Percentiles rank a stretch among this genome's conserved stretches.
Conservation (phyloP, 805 yeast genomes). For the Pichia kluyveri region DNA sequence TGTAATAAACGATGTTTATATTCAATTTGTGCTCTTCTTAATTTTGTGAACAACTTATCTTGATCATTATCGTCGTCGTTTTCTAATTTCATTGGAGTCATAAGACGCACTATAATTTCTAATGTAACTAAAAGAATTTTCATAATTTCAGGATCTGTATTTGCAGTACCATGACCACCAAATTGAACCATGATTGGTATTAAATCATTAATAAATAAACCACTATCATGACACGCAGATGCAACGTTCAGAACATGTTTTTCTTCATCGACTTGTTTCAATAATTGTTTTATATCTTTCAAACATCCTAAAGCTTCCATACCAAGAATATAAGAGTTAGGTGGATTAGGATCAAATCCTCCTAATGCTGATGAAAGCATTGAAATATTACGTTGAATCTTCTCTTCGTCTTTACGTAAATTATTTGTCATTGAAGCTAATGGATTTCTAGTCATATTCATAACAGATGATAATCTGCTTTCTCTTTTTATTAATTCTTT, state of each 20-base stretch:
- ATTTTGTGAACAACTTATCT: conserved; percentile 51
- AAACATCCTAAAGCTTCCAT: conserved; percentile 83
- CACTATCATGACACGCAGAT: conserved; percentile 74
- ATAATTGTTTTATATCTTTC: conserved; percentile 83
- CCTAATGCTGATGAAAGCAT: conserved; percentile 85
- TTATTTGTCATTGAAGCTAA: background rate
- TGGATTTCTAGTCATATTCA: conserved; percentile 6
- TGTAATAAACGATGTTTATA: conserved; percentile 65
- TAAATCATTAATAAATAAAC: conserved; percentile 64
- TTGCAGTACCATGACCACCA: conserved; percentile 5
- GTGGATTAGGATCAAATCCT: conserved; percentile 61
- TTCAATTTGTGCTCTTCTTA: conserved; percentile 55
- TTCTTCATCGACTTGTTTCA: conserved; percentile 71
- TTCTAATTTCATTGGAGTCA: conserved; percentile 71
- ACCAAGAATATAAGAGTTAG: conserved; percentile 58
- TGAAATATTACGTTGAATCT: conserved; percentile 64
- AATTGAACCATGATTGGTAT: conserved; percentile 59
- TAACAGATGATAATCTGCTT: background rate
- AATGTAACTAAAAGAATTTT: conserved; percentile 63
- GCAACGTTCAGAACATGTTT: conserved; percentile 72
- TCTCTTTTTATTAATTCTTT: conserved; percentile 2
- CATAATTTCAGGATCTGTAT: conserved; percentile 24
- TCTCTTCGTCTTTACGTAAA: conserved; percentile 18
- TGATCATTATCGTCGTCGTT: conserved; percentile 47
- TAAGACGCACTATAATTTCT: conserved; percentile 72